These are phyloP conservation scores for Candida tallmaniae DNA, from an alignment of 805 yeast genomes.

Conservation along the genomic window DNA sequence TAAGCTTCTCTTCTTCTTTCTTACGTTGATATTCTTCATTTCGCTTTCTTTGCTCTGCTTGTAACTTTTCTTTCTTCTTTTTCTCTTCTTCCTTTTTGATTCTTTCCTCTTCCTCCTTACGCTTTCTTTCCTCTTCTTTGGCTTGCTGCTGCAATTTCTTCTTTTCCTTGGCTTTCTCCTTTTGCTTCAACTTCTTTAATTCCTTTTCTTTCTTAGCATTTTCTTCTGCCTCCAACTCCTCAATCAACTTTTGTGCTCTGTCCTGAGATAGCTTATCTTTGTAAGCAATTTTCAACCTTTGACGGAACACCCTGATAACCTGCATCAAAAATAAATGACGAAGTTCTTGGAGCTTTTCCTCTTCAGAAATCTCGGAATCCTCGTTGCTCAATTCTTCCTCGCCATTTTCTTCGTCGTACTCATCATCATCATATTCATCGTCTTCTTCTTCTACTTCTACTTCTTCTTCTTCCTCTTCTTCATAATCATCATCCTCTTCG, in stretches of 20 bases:
- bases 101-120: conserved; percentile 50
- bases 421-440: conserved; percentile 33
- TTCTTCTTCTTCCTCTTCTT: conserved; percentile 18
- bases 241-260: conserved; percentile 54
- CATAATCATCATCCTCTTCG: conserved; percentile 14
- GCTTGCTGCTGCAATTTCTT: conserved; percentile 58
- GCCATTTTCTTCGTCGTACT: conserved; percentile 39
- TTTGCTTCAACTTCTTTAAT: conserved; percentile 58
- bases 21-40: conserved; percentile 36
- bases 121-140: conserved; percentile 56
- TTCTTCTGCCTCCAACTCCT: conserved; percentile 69
- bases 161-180: conserved; percentile 69
- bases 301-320: conserved; percentile 72
- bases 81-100: conserved; percentile 28
- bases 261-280: conserved; percentile 80
- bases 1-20: conserved; percentile 48
- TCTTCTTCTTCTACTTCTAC: conserved; percentile 25
- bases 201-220: conserved; percentile 59
- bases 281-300: conserved; percentile 68
- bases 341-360: conserved; percentile 69
- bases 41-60: conserved; percentile 34
- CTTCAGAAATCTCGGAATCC: conserved; percentile 42
- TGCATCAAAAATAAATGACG: conserved; percentile 75
- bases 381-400: conserved; percentile 35
- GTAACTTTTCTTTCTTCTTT: conserved; percentile 28